A percentile compares a stretch with the other conserved stretches of the same genome.
phyloP scores from a whole-genome alignment of 257 asterid species.

The Jacaranda mimosifolia region DNA sequence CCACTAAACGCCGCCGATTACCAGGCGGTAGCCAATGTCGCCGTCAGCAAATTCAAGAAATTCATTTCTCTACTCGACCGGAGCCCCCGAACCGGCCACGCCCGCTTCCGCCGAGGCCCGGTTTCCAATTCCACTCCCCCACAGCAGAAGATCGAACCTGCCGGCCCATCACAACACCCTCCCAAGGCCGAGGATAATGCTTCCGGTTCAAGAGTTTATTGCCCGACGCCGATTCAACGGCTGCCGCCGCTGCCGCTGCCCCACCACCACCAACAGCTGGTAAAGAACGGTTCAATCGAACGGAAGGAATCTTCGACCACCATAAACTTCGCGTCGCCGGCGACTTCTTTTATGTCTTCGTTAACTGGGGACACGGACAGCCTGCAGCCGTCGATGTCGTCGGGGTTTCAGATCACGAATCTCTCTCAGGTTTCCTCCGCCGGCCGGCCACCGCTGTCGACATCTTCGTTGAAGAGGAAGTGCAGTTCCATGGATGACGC shows the following conservation, averaged over 20 bases:
- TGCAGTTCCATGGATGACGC: conserved; percentile 76
- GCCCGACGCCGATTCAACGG: conserved; percentile 76
- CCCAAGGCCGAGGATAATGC: conserved; percentile 39
- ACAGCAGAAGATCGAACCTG: conserved; percentile 39
- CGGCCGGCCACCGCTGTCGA: conserved; percentile 81
- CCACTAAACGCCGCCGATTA: conserved; percentile 42
- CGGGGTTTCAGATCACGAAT: conserved; percentile 89
- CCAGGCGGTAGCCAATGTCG: conserved; percentile 60
- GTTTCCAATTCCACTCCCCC: conserved; percentile 24
- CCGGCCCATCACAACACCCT: conserved; percentile 20
- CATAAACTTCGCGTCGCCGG: conserved; percentile 70
- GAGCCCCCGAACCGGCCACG: conserved; percentile 62
- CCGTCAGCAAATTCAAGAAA: conserved; percentile 60
- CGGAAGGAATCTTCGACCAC: conserved; percentile 77
- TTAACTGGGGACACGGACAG: conserved; percentile 78
- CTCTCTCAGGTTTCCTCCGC: conserved; percentile 71
- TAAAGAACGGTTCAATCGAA: conserved; percentile 53
- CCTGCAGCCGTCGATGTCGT: conserved; percentile 75
- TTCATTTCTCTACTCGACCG: conserved; percentile 61
- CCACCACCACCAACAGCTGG: conserved; percentile 58
- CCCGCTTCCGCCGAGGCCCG: conserved; percentile 73
- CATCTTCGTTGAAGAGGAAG: conserved; percentile 82
- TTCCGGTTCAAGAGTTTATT: conserved; percentile 47
- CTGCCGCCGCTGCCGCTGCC: conserved; percentile 75
- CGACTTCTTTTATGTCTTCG: conserved; percentile 53